Evolutionary conservation across 345 rosid genomes (phyloP).

Genomic region (Linum lewisii): DNA sequence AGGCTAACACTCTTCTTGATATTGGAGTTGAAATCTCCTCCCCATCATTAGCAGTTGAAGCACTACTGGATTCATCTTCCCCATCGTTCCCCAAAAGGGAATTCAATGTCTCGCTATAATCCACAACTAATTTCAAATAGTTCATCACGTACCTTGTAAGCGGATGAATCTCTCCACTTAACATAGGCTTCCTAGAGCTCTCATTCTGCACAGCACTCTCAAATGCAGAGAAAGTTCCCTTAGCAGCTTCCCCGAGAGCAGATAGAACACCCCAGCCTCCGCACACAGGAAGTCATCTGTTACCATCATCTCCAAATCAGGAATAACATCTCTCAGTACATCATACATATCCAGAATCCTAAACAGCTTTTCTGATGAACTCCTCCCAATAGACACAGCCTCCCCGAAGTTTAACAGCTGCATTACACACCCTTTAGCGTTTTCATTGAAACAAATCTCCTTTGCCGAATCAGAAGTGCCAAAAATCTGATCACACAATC

Average conservation of each 20-base stretch:
- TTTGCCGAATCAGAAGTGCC: conserved; percentile 37
- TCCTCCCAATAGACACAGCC: conserved; percentile 72
- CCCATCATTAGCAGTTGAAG: conserved; percentile 26
- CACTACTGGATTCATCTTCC: conserved; percentile 29
- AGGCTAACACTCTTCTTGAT: conserved; percentile 42
- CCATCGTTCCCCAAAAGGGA: conserved; percentile 41
- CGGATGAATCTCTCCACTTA: conserved; percentile 88
- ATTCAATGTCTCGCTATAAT: conserved; percentile 51
- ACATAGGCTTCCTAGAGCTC: conserved; percentile 67
- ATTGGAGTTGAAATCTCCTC: conserved; percentile 43
- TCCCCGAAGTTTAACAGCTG: conserved; percentile 87
- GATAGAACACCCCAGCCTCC: conserved; percentile 64
- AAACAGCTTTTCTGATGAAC: conserved; percentile 88
- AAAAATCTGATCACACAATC: conserved; percentile 73
- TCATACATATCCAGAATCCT: conserved; percentile 96
- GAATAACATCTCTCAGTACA: conserved; percentile 50
- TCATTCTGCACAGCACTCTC: conserved; percentile 75
- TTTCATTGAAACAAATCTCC: conserved; percentile 82
- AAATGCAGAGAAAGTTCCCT: conserved; percentile 81
- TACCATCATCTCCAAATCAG: conserved; percentile 48
- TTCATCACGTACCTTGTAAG: conserved; percentile 93
- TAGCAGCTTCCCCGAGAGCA: conserved; percentile 62
- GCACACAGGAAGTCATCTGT: conserved; percentile 40
- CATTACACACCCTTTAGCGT: conserved; percentile 73
- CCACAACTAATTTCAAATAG: conserved; percentile 79